Conservation (phyloP, 331 rosid genomes). For the Quercus phellos region DNA sequence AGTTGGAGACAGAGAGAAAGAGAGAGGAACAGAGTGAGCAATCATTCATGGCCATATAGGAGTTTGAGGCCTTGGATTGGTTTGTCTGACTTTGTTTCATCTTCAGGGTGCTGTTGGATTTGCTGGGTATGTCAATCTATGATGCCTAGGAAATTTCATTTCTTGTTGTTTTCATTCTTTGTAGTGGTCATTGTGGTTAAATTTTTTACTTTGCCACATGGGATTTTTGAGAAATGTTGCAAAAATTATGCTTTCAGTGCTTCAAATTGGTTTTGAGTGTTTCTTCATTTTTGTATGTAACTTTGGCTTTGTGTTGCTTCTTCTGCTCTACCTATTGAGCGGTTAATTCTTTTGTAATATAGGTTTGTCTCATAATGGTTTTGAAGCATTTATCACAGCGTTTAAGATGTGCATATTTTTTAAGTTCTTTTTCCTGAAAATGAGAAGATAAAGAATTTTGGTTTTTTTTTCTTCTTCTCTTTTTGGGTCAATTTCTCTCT, state of each 20-base stretch:
- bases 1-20: neutral
- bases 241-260: neutral
- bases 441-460: neutral
- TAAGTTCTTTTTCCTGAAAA: no score
- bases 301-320: neutral
- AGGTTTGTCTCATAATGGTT: neutral
- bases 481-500: neutral
- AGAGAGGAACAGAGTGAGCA: neutral
- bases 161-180: neutral
- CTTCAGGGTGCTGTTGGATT: constrained; percentile 8
- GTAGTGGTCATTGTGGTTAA: neutral
- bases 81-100: constrained; percentile 27
- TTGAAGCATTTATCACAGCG: neutral
- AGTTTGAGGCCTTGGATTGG: constrained; percentile 17
- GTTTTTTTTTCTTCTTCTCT: neutral
- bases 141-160: neutral
- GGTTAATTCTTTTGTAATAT: neutral
- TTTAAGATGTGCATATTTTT: neutral
- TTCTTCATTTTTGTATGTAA: no score
- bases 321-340: neutral
- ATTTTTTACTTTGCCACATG: neutral
- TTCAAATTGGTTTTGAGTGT: neutral
- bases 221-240: neutral
- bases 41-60: constrained; percentile 23
- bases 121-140: constrained; percentile 23